Base-by-base conservation (phyloP, 2,329 filamentous ascomycete genomes). In the Apiospora hydei region DNA sequence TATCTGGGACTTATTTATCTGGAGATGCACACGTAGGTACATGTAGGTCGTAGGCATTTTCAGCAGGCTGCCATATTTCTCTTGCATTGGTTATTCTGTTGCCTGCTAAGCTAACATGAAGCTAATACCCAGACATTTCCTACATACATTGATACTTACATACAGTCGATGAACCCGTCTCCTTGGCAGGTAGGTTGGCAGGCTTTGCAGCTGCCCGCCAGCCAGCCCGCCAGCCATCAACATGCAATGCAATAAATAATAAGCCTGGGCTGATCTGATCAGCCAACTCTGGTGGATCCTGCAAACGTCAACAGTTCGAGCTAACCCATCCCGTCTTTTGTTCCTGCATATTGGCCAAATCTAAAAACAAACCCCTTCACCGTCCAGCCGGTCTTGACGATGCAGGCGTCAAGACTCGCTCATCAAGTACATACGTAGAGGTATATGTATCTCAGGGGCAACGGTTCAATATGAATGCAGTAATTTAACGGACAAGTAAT, bases 31-130 rank as follows among this genome's bases (percentile, higher is more conserved):
- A n/a, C 21, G 6, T 6, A 13, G 18, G 34, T 57, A 30, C 3
- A 30, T 1, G 26, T 18, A 21, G 53, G 53, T 21, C 13, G 53
- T 38, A 38, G 21, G 18, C 7, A 64, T 18, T 38, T 38, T 21
- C 8, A 10, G 41, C 43, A 68, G 66, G 66, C 66, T 68, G 66
- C 66, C 66, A 34, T 34, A 68, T 68, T 68, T 68, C 57, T n/a
- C 66, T 47, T 68, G 44, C 66, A 68, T 68, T 44, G 21, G 66
- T 68, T 44, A 68, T 47, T 68, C 66, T 68, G 66, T 68, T 68
- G 66, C 66, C 66, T 68, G 66, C 38, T 68, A 11, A 34, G 21
- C 53, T 34, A 34, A 57, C 51, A 57, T 30, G 51, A 30, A 51
- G 49, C 49, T 51, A 51, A 26, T 47, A 30, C 26, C 26, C 26